phyloP scores from a whole-genome alignment of 2,329 filamentous ascomycete genomes.

The Talaromyces rugulosus region DNA sequence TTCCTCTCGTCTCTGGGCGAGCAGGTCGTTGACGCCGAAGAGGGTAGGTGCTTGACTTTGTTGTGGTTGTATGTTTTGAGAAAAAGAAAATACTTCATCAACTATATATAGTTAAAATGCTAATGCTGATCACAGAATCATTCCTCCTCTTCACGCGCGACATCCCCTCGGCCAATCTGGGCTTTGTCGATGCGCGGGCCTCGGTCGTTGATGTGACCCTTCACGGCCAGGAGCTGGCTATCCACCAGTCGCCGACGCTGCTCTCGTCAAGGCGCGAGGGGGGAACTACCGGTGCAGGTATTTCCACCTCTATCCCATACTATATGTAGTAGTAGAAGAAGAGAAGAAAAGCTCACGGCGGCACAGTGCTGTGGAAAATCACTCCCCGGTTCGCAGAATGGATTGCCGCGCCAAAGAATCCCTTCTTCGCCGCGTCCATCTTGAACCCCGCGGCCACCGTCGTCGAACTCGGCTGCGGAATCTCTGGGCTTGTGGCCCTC shows the following conservation, averaged over 20 bases:
- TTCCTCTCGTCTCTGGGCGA: constrained; percentile 44
- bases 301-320: constrained; percentile 6
- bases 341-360: background rate
- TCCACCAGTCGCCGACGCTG: constrained; percentile 79
- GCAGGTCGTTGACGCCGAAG: constrained; percentile 55
- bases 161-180: constrained; percentile 71
- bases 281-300: constrained; percentile 70
- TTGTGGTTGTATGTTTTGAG: background rate
- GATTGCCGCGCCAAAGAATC: constrained; percentile 54
- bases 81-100: background rate
- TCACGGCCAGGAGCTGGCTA: constrained; percentile 64
- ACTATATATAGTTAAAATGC: too few relatives aligned
- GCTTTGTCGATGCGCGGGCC: constrained; percentile 74
- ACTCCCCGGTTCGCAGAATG: constrained; percentile 78
- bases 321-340: background rate
- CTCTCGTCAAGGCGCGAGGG: constrained; percentile 70
- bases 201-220: constrained; percentile 63
- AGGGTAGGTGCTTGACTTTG: constrained; percentile 46
- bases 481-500: constrained; percentile 74
- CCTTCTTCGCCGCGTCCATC: constrained; percentile 54
- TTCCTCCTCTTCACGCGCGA: constrained; percentile 79
- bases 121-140: constrained; percentile 57
- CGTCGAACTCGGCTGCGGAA: constrained; percentile 84
- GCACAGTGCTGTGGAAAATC: constrained; percentile 80
- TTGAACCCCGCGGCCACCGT: constrained; percentile 56